phyloP scores from a whole-genome alignment of 345 rosid genomes.

The Syzygium aqueum region DNA sequence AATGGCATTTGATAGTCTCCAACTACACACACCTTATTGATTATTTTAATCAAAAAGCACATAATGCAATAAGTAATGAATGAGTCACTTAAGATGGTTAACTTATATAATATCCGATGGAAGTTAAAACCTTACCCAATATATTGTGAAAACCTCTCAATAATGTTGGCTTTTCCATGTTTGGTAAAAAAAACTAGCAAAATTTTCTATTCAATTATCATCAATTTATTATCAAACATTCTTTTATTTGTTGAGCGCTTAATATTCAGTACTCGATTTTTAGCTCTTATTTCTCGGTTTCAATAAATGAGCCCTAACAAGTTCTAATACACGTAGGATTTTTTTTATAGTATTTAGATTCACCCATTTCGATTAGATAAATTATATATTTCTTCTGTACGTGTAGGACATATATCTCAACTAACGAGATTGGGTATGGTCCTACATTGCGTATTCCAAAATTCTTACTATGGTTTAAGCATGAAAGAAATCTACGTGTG shows the following conservation, averaged over 20 bases:
- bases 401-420: not conserved
- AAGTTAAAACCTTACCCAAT: not conserved
- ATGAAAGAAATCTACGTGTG: not conserved
- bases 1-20: too few relatives aligned
- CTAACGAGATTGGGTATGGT: not conserved
- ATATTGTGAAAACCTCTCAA: not conserved
- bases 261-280: not conserved
- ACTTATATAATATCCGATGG: not conserved
- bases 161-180: not conserved
- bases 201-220: not conserved
- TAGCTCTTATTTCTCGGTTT: not conserved
- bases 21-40: too few relatives aligned
- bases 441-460: not conserved
- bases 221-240: not conserved
- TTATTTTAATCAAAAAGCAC: too few relatives aligned
- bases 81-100: not conserved
- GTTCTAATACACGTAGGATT: accelerated
- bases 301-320: not conserved
- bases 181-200: not conserved
- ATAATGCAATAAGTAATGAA: not conserved
- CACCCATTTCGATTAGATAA: not conserved
- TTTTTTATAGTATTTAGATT: not conserved
- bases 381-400: not conserved
- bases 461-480: not conserved
- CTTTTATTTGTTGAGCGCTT: not conserved